Evolutionary conservation across 2,329 filamentous ascomycete genomes (phyloP).

Genomic region (Monilinia polystroma): DNA sequence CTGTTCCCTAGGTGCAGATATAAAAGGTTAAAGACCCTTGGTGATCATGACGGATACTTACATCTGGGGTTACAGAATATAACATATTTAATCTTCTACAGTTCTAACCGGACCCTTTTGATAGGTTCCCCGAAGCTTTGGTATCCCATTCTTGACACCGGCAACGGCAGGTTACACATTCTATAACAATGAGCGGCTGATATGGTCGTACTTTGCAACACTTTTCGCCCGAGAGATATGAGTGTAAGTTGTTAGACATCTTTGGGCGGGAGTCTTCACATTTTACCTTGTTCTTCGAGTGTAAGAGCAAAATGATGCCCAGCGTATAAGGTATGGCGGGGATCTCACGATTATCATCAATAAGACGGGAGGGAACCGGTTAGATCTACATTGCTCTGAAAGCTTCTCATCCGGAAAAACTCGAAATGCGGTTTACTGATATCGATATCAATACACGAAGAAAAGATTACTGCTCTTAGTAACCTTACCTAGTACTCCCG

Average conservation of each 20-base stretch:
- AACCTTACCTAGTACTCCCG: neutral
- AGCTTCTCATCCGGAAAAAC: no score
- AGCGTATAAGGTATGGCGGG: no score
- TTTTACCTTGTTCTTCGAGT: neutral
- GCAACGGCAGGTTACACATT: neutral
- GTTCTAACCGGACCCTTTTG: neutral
- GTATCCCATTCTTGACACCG: constrained; percentile 14
- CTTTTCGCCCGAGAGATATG: constrained; percentile 1
- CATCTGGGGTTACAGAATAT: constrained; percentile 13
- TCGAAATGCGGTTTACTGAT: neutral
- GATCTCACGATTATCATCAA: neutral
- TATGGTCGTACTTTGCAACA: constrained; percentile 1
- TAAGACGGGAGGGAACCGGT: no score
- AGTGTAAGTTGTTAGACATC: neutral
- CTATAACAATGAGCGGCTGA: neutral
- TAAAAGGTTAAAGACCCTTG: constrained; percentile 11
- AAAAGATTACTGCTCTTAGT: no score
- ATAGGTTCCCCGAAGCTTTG: constrained; percentile 12
- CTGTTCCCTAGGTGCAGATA: neutral
- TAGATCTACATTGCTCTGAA: no score
- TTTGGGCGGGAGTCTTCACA: neutral
- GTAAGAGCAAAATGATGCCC: neutral
- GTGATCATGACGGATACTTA: constrained; percentile 17
- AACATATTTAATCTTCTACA: constrained; percentile 17
- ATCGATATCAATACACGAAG: neutral